These are phyloP conservation scores for Trametes cingulata DNA, from an alignment of 768 basidiomycete species.

Conservation along the genomic window DNA sequence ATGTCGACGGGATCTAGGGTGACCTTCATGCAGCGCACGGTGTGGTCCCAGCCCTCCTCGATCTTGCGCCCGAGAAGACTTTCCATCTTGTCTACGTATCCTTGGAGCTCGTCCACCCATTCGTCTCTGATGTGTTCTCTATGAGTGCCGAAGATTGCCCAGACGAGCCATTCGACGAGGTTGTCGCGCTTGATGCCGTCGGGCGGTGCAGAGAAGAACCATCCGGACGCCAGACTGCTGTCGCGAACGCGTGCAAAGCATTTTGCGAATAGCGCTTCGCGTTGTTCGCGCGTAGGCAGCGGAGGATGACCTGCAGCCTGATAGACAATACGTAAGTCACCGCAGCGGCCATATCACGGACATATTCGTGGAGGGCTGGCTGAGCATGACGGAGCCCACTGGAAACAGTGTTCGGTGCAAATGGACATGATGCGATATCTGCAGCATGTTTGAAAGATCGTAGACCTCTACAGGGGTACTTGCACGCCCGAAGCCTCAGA, in stretches of 20 bases:
- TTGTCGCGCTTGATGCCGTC: slow-evolving; percentile 45
- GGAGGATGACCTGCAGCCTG: slow-evolving; percentile 39
- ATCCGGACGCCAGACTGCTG: slow-evolving; percentile 42
- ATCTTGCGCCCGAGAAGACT: slow-evolving; percentile 41
- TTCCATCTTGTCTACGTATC: slow-evolving; percentile 47
- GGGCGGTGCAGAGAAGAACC: slow-evolving; percentile 47
- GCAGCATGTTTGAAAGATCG: background rate
- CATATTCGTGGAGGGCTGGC: background rate
- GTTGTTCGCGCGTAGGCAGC: slow-evolving; percentile 41
- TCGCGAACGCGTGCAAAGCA: slow-evolving; percentile 38
- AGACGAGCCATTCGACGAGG: slow-evolving; percentile 61
- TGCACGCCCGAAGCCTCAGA: background rate
- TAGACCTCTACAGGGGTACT: background rate
- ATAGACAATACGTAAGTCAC: background rate
- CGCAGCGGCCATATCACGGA: background rate
- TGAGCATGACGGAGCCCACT: background rate
- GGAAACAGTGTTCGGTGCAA: background rate
- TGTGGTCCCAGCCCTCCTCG: slow-evolving; percentile 40
- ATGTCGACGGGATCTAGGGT: slow-evolving; percentile 58
- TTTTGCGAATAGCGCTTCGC: slow-evolving; percentile 49
- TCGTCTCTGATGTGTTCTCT: slow-evolving; percentile 33
- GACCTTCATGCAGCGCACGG: slow-evolving; percentile 47
- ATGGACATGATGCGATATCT: background rate
- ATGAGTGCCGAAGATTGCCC: slow-evolving; percentile 57
- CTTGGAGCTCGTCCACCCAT: slow-evolving; percentile 53